A percentile compares a stretch with the other conserved stretches of the same genome.
Conservation (phyloP, 2,329 filamentous ascomycete genomes). For the Shiraia sp. region DNA sequence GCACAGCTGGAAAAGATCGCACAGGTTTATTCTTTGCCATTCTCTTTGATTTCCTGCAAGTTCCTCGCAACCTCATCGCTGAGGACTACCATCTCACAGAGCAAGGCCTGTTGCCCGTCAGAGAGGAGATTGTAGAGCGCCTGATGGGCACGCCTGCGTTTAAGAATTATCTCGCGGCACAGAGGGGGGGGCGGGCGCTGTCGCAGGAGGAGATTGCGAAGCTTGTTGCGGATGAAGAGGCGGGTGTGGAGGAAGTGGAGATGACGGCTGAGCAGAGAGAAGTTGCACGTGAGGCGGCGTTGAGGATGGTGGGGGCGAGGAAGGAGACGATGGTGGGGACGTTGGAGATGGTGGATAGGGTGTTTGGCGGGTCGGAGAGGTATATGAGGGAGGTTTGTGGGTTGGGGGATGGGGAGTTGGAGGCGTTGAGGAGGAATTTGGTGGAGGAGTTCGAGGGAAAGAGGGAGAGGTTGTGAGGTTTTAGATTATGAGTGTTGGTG, state of each 20-base stretch:
- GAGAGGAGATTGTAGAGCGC: constrained; percentile 54
- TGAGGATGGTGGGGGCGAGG: constrained; percentile 45
- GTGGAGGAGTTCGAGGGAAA: constrained; percentile 14
- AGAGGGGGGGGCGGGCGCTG: constrained; percentile 19
- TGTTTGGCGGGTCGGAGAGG: constrained; percentile 66
- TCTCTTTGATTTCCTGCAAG: constrained; percentile 65
- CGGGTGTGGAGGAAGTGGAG: constrained; percentile 38
- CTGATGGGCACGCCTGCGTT: constrained; percentile 48
- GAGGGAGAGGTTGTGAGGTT: constrained; percentile 1
- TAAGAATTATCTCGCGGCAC: constrained; percentile 22
- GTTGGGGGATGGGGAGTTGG: constrained; percentile 60
- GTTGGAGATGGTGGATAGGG: constrained; percentile 59
- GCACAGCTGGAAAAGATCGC: constrained; percentile 77
- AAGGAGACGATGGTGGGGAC: constrained; percentile 57
- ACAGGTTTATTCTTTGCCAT: constrained; percentile 73
- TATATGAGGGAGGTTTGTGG: constrained; percentile 66
- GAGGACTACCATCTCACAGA: constrained; percentile 72
- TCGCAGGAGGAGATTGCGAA: constrained; percentile 57
- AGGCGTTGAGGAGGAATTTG: constrained; percentile 46
- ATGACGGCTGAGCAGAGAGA: constrained; percentile 40
- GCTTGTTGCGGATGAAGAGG: constrained; percentile 43
- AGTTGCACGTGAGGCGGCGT: constrained; percentile 28
- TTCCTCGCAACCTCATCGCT: constrained; percentile 60
- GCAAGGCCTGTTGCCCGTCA: constrained; percentile 55
- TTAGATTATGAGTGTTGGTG: neutral